Evolutionary conservation across 169 alveolate genomes (phyloP).

Genomic region (Plasmodium gallinaceum): DNA sequence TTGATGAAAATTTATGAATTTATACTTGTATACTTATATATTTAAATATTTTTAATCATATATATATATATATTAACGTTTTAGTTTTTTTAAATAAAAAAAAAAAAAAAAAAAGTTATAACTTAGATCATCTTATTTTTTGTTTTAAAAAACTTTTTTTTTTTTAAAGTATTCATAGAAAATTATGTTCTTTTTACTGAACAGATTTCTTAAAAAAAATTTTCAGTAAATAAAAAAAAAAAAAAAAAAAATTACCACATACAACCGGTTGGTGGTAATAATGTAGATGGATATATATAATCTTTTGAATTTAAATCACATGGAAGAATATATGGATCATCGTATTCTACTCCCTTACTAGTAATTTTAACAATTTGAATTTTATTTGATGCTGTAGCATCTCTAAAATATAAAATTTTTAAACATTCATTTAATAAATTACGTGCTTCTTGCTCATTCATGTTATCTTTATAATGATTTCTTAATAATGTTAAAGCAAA

Average conservation of each 20-base stretch:
- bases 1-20: too few species aligned
- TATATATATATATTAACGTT: too few species aligned
- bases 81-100: too few species aligned
- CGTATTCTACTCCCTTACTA: slow-evolving; percentile 75
- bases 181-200: too few species aligned
- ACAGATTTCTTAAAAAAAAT: too few species aligned
- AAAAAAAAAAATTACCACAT: slow-evolving; percentile 34
- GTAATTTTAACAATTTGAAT: slow-evolving; percentile 70
- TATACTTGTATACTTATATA: too few species aligned
- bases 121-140: too few species aligned
- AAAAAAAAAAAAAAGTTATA: too few species aligned
- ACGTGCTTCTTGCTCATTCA: slow-evolving; percentile 82
- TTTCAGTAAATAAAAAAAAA: not conserved
- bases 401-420: slow-evolving; percentile 60
- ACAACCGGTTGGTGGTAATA: slow-evolving; percentile 76
- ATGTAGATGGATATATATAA: slow-evolving; percentile 60
- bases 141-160: too few species aligned
- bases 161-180: too few species aligned
- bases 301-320: slow-evolving; percentile 33
- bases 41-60: too few species aligned
- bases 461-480: slow-evolving; percentile 78
- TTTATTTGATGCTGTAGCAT: slow-evolving; percentile 54
- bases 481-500: slow-evolving; percentile 80
- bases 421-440: slow-evolving; percentile 79
- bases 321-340: slow-evolving; percentile 52